A percentile compares a stretch with the other conserved stretches of the same genome.
phyloP scores from a whole-genome alignment of 2,329 filamentous ascomycete genomes.

The Fonsecaea pedrosoi region DNA sequence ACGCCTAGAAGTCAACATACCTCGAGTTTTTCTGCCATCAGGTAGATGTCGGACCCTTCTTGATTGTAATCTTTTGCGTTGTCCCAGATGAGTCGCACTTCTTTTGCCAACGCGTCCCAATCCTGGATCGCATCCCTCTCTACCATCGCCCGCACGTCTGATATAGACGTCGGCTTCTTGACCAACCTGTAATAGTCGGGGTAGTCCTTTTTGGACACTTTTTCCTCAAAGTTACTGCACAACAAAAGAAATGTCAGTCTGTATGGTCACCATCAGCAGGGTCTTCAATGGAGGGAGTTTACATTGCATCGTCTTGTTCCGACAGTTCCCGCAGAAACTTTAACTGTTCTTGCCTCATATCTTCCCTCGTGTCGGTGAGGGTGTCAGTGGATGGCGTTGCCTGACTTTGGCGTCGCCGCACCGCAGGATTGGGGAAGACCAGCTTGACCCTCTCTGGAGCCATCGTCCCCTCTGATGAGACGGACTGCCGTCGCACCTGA shows the following conservation, averaged over 20 bases:
- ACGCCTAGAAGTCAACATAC: constrained; percentile 50
- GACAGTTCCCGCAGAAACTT: constrained; percentile 37
- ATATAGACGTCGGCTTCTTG: constrained; percentile 78
- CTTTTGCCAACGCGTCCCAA: constrained; percentile 82
- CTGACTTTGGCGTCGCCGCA: constrained; percentile 32
- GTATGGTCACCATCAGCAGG: not conserved
- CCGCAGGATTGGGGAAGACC: constrained; percentile 26
- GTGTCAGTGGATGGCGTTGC: constrained; percentile 28
- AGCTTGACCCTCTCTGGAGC: constrained; percentile 36
- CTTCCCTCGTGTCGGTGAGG: constrained; percentile 21
- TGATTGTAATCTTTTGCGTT: constrained; percentile 92
- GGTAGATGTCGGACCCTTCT: constrained; percentile 83
- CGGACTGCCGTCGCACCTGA: constrained; percentile 28
- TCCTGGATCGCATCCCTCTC: constrained; percentile 77
- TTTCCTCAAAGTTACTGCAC: constrained; percentile 63
- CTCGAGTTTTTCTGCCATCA: constrained; percentile 78
- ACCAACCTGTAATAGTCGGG: constrained; percentile 85
- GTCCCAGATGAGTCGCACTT: constrained; percentile 79
- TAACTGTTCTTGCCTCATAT: constrained; percentile 32
- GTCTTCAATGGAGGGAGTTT: constrained; percentile 14
- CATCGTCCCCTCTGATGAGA: constrained; percentile 26
- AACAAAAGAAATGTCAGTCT: constrained; percentile 38
- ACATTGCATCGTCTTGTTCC: constrained; percentile 29
- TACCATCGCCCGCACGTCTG: constrained; percentile 76
- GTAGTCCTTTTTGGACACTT: constrained; percentile 60